A percentile compares a stretch with the other conserved stretches of the same genome.
Conservation (phyloP, 441 rosid species). For the Populus tomentosa region DNA sequence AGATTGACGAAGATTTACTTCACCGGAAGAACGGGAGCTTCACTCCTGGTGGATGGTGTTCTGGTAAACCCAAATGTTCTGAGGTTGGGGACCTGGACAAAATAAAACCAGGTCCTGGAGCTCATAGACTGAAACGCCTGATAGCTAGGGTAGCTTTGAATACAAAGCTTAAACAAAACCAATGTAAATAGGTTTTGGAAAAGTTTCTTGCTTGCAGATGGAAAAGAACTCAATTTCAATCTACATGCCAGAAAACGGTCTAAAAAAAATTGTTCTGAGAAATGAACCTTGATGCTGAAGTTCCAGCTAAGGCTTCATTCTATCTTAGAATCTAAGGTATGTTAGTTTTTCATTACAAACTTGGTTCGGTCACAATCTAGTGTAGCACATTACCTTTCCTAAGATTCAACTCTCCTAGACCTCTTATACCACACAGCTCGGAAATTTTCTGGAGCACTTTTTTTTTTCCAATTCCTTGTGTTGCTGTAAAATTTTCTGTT, state of each 20-base stretch:
- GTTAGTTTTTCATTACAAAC: slow-evolving; percentile 5
- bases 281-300: slow-evolving; percentile 6
- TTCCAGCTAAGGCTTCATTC: slow-evolving; percentile 14
- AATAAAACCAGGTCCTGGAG: slow-evolving; percentile 72
- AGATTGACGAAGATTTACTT: slow-evolving; percentile 65
- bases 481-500: neutral
- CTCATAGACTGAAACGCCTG: slow-evolving; percentile 56
- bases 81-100: slow-evolving; percentile 56
- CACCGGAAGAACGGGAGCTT: slow-evolving; percentile 46
- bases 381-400: slow-evolving; percentile 5
- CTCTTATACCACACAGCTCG: neutral
- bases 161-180: slow-evolving; percentile 45
- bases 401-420: slow-evolving; percentile 1
- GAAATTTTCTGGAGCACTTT: neutral
- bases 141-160: slow-evolving; percentile 42
- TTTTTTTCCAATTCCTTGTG: neutral
- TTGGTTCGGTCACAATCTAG: slow-evolving; percentile 11
- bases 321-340: slow-evolving; percentile 10
- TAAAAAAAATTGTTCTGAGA: slow-evolving; percentile 7
- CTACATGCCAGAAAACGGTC: slow-evolving; percentile 1
- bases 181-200: slow-evolving; percentile 62
- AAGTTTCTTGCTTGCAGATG: slow-evolving; percentile 3
- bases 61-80: slow-evolving; percentile 61
- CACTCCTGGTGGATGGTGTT: slow-evolving; percentile 96
- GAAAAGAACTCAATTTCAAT: slow-evolving; percentile 9